Evolutionary conservation across 306 rosid genomes (phyloP).

Genomic region (Pyrus communis): DNA sequence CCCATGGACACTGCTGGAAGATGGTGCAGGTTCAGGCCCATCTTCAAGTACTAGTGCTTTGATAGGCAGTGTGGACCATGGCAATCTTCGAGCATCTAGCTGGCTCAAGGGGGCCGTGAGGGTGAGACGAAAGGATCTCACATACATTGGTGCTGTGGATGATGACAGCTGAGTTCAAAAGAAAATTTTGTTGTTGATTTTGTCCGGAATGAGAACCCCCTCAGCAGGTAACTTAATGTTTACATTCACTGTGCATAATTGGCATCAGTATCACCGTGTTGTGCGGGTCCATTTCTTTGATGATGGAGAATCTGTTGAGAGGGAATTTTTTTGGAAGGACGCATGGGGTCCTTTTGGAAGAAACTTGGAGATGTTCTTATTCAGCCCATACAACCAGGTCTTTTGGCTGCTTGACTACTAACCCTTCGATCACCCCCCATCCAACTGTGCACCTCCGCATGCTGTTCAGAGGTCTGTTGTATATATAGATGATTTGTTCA

Average conservation of each 20-base stretch:
- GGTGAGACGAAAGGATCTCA: conserved; percentile 86
- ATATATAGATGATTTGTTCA: conserved; percentile 49
- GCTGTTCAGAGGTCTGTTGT: conserved; percentile 46
- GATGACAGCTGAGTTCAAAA: conserved; percentile 64
- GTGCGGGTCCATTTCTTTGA: conserved; percentile 15
- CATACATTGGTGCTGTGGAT: conserved; percentile 79
- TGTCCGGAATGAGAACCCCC: conserved; percentile 36
- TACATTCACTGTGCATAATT: conserved; percentile 24
- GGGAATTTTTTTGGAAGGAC: conserved; percentile 25
- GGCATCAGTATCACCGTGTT: conserved; percentile 33
- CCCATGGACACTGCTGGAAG: conserved; percentile 94
- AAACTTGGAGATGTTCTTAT: conserved; percentile 20
- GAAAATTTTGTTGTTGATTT: conserved; percentile 31
- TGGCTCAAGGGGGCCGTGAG: conserved; percentile 91
- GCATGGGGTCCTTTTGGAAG: conserved; percentile 15
- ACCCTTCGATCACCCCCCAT: conserved; percentile 41
- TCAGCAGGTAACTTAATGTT: conserved; percentile 32
- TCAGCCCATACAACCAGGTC: conserved; percentile 20
- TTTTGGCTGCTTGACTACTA: conserved; percentile 41
- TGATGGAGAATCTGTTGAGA: conserved; percentile 26
- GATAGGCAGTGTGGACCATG: conserved; percentile 62
- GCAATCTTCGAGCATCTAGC: conserved; percentile 68
- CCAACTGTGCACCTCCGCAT: conserved; percentile 28
- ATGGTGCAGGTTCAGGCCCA: conserved; percentile 83
- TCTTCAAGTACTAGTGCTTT: conserved; percentile 46